Conservation (phyloP, 2,329 filamentous ascomycete genomes). For the Nemania sp. region DNA sequence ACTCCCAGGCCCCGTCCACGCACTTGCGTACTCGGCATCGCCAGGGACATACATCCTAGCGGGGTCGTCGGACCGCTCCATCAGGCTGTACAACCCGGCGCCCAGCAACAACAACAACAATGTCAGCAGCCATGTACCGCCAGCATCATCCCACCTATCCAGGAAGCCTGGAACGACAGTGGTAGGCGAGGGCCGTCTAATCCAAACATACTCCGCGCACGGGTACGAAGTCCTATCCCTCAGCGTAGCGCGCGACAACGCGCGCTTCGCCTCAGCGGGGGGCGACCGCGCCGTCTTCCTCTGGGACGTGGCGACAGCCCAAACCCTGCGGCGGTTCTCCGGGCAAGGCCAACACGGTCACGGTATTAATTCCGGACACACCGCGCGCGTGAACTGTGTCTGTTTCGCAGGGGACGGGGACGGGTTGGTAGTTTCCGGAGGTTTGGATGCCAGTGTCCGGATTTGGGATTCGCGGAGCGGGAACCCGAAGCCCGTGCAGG, state of each 20-base stretch:
- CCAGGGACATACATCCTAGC: constrained; percentile 80
- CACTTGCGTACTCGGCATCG: constrained; percentile 71
- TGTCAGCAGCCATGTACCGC: too few species aligned
- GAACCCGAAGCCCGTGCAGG: constrained; percentile 67
- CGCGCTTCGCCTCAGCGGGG: constrained; percentile 82
- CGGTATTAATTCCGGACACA: constrained; percentile 63
- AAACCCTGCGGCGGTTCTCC: constrained; percentile 75
- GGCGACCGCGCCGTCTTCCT: constrained; percentile 90
- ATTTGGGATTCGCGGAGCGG: constrained; percentile 71
- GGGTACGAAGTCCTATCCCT: constrained; percentile 90
- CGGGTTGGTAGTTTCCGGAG: constrained; percentile 70
- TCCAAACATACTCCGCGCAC: constrained; percentile 88
- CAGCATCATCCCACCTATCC: constrained; percentile 37
- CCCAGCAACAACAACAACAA: constrained; percentile 37
- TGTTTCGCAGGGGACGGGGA: constrained; percentile 67
- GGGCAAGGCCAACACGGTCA: constrained; percentile 40
- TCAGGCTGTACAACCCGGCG: constrained; percentile 83
- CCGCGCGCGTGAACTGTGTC: constrained; percentile 70
- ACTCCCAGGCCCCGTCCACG: constrained; percentile 67
- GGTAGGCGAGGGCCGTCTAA: constrained; percentile 60
- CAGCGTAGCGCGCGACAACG: constrained; percentile 73
- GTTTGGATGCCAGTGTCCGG: constrained; percentile 74
- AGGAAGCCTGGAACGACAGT: constrained; percentile 31
- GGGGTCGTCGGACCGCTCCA: constrained; percentile 79
- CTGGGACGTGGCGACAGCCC: constrained; percentile 86